Conservation (phyloP, 2,329 filamentous ascomycete genomes). For the Aspergillus cejpii region DNA sequence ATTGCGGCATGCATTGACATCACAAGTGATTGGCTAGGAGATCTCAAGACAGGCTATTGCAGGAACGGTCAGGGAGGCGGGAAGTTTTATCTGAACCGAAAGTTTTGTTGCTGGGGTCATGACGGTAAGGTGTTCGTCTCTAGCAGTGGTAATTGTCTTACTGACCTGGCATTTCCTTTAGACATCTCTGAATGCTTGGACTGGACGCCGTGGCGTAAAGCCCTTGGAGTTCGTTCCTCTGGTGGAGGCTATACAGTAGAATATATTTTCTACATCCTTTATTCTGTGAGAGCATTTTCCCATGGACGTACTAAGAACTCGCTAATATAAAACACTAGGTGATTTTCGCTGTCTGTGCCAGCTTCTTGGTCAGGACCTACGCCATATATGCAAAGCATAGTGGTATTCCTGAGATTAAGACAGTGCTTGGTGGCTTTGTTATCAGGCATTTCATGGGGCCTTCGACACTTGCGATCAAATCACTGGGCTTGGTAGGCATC, state of each 20-base stretch:
- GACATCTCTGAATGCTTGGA: slow-evolving; percentile 73
- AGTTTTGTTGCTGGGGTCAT: slow-evolving; percentile 90
- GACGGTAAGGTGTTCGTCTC: slow-evolving; percentile 45
- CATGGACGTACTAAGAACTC: background rate
- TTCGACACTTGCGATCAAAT: slow-evolving; percentile 88
- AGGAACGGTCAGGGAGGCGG: slow-evolving; percentile 69
- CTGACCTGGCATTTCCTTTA: slow-evolving; percentile 10
- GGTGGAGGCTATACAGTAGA: slow-evolving; percentile 74
- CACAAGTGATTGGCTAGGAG: slow-evolving; percentile 84
- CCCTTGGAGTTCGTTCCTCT: slow-evolving; percentile 58
- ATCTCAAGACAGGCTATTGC: slow-evolving; percentile 87
- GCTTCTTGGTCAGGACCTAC: slow-evolving; percentile 73
- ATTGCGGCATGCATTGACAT: slow-evolving; percentile 88
- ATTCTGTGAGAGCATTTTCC: slow-evolving; percentile 57
- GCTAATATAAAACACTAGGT: slow-evolving; percentile 47
- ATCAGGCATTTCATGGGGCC: slow-evolving; percentile 77
- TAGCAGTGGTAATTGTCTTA: slow-evolving; percentile 12
- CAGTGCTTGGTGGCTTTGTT: slow-evolving; percentile 85
- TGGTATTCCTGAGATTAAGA: slow-evolving; percentile 97
- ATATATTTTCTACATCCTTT: slow-evolving; percentile 78
- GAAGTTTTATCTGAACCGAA: slow-evolving; percentile 81
- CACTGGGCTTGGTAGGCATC: slow-evolving; percentile 65
- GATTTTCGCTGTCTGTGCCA: slow-evolving; percentile 69
- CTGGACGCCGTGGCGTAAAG: slow-evolving; percentile 79
- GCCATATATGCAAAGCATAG: slow-evolving; percentile 86